Percentiles rank a stretch among this genome's conserved stretches.
phyloP scores from a whole-genome alignment of 2,329 filamentous ascomycete genomes.

The Exophiala oligosperma region DNA sequence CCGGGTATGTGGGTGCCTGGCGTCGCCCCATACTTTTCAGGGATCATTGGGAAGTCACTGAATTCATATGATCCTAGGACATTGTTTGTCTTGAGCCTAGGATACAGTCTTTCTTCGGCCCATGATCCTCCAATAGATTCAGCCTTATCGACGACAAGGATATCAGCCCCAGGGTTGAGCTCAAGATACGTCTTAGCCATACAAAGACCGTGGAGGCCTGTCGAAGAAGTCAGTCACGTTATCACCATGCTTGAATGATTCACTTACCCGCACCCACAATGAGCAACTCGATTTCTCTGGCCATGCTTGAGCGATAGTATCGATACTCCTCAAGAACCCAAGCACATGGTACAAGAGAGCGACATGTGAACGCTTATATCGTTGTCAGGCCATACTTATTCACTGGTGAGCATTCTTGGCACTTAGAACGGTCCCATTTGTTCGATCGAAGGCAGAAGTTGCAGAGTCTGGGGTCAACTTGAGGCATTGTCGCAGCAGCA shows the following conservation, averaged over 20 bases:
- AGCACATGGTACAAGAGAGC: no score
- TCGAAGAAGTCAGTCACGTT: no score
- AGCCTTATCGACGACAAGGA: conserved; percentile 59
- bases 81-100: conserved; percentile 71
- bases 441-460: no score
- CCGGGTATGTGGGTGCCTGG: conserved; percentile 61
- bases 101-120: conserved; percentile 64
- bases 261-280: background rate
- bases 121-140: conserved; percentile 68
- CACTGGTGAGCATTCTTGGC: no score
- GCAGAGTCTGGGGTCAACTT: no score
- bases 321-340: conserved; percentile 23
- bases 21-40: conserved; percentile 33
- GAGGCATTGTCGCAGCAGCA: no score
- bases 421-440: no score
- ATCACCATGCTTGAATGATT: no score
- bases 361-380: no score
- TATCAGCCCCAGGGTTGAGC: conserved; percentile 55
- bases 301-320: conserved; percentile 46
- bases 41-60: conserved; percentile 70
- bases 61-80: conserved; percentile 71
- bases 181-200: conserved; percentile 63
- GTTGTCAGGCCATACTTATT: no score
- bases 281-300: background rate
- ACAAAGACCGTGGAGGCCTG: conserved; percentile 59